A percentile compares a stretch with the other conserved stretches of the same genome.
phyloP scores from a whole-genome alignment of 2,329 filamentous ascomycete genomes.

The Sclerotinia glacialis region DNA sequence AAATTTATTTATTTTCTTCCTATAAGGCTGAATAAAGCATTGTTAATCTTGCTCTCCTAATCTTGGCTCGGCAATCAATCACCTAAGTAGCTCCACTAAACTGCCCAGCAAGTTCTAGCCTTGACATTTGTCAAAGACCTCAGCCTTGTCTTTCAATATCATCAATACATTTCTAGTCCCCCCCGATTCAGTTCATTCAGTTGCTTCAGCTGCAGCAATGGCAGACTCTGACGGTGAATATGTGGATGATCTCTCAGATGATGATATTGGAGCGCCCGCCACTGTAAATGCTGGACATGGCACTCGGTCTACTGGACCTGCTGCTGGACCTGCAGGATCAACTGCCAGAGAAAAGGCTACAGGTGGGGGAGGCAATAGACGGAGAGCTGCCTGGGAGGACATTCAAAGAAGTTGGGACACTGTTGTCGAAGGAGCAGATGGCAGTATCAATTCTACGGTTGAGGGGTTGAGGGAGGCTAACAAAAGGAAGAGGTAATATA shows the following conservation, averaged over 20 bases:
- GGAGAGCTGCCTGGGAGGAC: conserved; percentile 62
- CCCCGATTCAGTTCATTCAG: neutral
- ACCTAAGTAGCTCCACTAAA: conserved; percentile 9
- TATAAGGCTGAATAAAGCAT: conserved; percentile 7
- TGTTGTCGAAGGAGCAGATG: conserved; percentile 75
- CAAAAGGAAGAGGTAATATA: conserved; percentile 67
- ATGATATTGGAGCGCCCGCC: conserved; percentile 51
- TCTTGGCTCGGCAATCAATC: conserved; percentile 7
- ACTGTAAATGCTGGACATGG: conserved; percentile 30
- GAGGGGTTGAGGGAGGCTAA: conserved; percentile 75
- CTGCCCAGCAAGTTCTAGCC: conserved; percentile 4
- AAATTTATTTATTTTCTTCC: neutral
- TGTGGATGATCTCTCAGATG: conserved; percentile 62
- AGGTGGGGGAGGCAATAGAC: conserved; percentile 39
- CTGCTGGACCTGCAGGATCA: conserved; percentile 31
- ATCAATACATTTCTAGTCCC: neutral
- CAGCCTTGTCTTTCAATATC: conserved; percentile 16
- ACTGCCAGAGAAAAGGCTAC: conserved; percentile 36
- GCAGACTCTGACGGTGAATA: conserved; percentile 72
- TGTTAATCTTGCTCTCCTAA: neutral
- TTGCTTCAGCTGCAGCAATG: conserved; percentile 46
- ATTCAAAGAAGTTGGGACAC: conserved; percentile 69
- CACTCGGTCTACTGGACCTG: conserved; percentile 37
- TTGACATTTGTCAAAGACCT: conserved; percentile 13
- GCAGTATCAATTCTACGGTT: conserved; percentile 68